phyloP scores from a whole-genome alignment of 495 filamentous ascomycete genomes.

The Hypoxylon lenormandii region DNA sequence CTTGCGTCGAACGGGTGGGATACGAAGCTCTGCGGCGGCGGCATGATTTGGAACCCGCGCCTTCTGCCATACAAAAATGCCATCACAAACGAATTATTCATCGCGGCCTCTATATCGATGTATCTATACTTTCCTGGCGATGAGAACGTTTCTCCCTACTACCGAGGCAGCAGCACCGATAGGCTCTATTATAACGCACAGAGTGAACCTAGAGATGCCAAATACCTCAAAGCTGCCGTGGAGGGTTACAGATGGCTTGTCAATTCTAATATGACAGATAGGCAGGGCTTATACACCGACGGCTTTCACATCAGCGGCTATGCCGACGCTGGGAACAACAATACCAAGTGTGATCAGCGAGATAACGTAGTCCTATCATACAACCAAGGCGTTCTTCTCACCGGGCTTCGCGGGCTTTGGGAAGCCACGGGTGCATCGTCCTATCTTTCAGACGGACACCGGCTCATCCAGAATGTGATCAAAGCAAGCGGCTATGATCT shows the following conservation, averaged over 20 bases:
- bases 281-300: conserved; percentile 82
- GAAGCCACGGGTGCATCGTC: conserved; percentile 71
- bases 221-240: conserved; percentile 76
- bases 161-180: conserved; percentile 14
- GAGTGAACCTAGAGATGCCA: conserved; percentile 67
- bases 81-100: conserved; percentile 93
- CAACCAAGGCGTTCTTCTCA: conserved; percentile 94
- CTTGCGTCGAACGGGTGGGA: conserved; percentile 85
- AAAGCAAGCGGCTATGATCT: conserved; percentile 79
- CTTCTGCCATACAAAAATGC: conserved; percentile 93
- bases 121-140: conserved; percentile 92
- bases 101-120: conserved; percentile 86
- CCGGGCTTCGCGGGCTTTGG: conserved; percentile 83
- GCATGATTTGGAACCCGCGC: conserved; percentile 92
- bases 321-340: conserved; percentile 58
- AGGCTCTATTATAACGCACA: not conserved
- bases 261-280: conserved; percentile 82
- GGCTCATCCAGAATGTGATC: conserved; percentile 76
- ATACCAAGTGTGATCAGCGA: conserved; percentile 77
- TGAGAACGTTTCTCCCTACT: conserved; percentile 75
- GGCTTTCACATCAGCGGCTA: conserved; percentile 89
- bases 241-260: conserved; percentile 86
- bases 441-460: conserved; percentile 84
- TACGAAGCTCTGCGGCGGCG: conserved; percentile 81
- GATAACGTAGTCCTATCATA: conserved; percentile 95